Percentiles rank a stretch among this genome's conserved stretches.
These are phyloP conservation scores for Oryza glumipatula DNA, from an alignment of 176 grass and related monocot species.

Conservation along the genomic window DNA sequence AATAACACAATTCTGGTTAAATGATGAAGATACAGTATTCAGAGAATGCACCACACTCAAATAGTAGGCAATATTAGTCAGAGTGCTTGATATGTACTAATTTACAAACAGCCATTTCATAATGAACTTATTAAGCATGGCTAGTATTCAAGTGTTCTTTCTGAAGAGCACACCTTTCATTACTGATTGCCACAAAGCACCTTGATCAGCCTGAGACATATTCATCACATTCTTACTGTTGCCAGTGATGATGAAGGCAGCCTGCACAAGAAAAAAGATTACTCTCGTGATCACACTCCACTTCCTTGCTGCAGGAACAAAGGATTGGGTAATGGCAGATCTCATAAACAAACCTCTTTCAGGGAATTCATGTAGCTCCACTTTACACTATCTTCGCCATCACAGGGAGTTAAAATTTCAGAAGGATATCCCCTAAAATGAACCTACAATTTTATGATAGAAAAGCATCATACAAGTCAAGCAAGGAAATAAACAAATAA, in stretches of 20 bases:
- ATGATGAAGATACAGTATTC: background rate
- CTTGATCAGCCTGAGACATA: slow-evolving; percentile 96
- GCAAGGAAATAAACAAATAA: background rate
- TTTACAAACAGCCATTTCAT: slow-evolving; percentile 6
- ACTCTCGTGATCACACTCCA: background rate
- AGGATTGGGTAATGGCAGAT: background rate
- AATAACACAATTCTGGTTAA: slow-evolving; percentile 26
- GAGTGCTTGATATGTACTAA: background rate
- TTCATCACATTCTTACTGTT: slow-evolving; percentile 97
- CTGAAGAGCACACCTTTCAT: slow-evolving; percentile 64
- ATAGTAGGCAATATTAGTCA: background rate
- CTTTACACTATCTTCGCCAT: slow-evolving; percentile 92
- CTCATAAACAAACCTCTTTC: slow-evolving; percentile 76
- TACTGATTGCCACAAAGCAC: slow-evolving; percentile 85
- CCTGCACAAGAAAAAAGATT: slow-evolving; percentile 51
- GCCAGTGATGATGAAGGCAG: slow-evolving; percentile 92
- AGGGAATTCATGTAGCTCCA: slow-evolving; percentile 98
- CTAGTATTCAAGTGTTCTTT: slow-evolving; percentile 2
- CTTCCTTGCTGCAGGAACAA: background rate
- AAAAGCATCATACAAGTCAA: slow-evolving; percentile 4
- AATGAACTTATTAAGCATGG: background rate
- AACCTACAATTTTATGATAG: slow-evolving; percentile 52
- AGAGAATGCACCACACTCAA: background rate
- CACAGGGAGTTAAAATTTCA: slow-evolving; percentile 83
- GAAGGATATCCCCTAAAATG: slow-evolving; percentile 93